Conservation (phyloP, 1,284 basidiomycete species). For the Coniferiporia weirii region DNA sequence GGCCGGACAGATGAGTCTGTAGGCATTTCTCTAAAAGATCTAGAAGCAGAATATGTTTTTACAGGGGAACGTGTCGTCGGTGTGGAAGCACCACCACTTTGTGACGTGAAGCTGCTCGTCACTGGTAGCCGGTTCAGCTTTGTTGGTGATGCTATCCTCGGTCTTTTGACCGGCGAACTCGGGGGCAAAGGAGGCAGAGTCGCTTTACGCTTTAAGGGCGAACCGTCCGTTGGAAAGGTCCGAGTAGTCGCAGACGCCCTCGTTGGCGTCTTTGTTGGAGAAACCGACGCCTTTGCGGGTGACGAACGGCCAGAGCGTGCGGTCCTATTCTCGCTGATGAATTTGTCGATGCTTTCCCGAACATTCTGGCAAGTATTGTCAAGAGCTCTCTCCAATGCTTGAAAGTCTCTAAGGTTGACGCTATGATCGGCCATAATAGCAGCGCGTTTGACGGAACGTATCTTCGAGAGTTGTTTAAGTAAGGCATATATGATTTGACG, state of each 20-base stretch:
- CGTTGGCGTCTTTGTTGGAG: constrained; percentile 6
- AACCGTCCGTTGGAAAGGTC: background rate
- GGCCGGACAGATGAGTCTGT: background rate
- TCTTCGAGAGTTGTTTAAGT: background rate
- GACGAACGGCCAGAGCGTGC: constrained; percentile 1
- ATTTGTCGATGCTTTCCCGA: constrained; percentile 13
- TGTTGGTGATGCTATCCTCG: constrained; percentile 3
- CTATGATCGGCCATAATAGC: constrained; percentile 10
- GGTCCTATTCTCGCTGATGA: constrained; percentile 3
- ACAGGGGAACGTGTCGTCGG: background rate
- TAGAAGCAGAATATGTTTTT: background rate
- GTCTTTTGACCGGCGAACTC: constrained; percentile 10
- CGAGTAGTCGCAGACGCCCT: background rate
- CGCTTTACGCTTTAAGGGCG: constrained; percentile 12
- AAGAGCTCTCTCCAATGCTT: constrained; percentile 6
- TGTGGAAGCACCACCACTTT: background rate
- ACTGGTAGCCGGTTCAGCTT: constrained; percentile 16
- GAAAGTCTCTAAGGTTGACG: constrained; percentile 7
- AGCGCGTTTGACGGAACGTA: constrained; percentile 7
- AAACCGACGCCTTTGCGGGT: background rate
- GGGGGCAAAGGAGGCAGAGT: constrained; percentile 8
- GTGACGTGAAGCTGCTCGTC: background rate
- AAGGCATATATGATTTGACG: background rate
- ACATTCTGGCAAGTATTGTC: constrained; percentile 5
- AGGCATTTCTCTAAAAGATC: background rate